These are phyloP conservation scores for Metarhizium robertsii DNA, from an alignment of 2,329 filamentous ascomycete species.

Conservation along the genomic window DNA sequence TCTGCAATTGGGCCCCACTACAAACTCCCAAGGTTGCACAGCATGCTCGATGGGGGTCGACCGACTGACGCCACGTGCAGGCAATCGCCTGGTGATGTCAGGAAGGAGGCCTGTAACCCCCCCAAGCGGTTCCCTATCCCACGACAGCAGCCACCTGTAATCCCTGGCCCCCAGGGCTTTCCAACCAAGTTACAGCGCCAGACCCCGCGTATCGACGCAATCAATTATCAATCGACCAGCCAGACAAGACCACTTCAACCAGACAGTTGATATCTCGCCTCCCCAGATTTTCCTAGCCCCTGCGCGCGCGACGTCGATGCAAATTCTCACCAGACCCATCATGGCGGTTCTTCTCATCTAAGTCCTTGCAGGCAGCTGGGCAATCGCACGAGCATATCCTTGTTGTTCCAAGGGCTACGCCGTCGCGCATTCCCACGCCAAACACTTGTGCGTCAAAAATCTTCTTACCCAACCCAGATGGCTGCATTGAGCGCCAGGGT, in stretches of 20 bases:
- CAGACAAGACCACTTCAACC: not conserved
- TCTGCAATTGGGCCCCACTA: not conserved
- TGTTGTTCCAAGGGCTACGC: not conserved
- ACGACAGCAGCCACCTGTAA: not conserved
- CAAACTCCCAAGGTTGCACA: not conserved
- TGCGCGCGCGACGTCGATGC: not conserved
- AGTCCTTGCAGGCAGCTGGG: not conserved
- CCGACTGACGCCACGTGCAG: no score
- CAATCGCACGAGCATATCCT: not conserved
- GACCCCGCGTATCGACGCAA: no score
- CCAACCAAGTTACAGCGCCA: no score
- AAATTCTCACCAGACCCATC: not conserved
- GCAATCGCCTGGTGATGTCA: no score
- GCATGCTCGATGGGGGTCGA: not conserved
- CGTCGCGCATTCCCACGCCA: not conserved
- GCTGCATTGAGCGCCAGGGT: slow-evolving; percentile 11
- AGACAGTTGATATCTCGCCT: not conserved
- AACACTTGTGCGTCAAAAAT: not conserved
- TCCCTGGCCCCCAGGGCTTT: no score
- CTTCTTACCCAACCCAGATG: slow-evolving; percentile 7
- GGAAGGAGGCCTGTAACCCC: not conserved
- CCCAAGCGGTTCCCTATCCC: not conserved
- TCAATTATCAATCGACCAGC: no score
- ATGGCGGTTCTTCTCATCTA: not conserved
- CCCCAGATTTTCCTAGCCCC: not conserved